Conservation (phyloP, 495 filamentous ascomycete species). For the Annulohypoxylon maeteangense region DNA sequence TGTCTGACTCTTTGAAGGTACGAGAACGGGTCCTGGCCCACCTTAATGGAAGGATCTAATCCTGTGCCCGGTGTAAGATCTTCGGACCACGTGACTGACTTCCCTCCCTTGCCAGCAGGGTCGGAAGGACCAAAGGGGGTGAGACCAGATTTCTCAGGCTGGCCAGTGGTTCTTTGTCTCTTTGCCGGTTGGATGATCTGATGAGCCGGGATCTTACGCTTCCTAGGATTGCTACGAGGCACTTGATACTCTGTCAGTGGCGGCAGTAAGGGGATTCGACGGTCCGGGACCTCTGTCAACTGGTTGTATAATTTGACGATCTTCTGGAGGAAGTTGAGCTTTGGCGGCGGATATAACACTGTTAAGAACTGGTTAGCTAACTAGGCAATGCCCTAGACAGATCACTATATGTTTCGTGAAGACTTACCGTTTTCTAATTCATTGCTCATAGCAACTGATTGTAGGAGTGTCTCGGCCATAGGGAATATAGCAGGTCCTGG, state of each 20-base stretch:
- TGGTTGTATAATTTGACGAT: conserved; percentile 7
- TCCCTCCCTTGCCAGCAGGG: neutral
- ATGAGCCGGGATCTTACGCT: conserved; percentile 45
- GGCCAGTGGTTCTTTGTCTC: neutral
- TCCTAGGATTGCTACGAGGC: conserved; percentile 43
- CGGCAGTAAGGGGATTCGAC: conserved; percentile 37
- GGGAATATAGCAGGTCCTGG: conserved; percentile 47
- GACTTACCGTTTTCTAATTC: conserved; percentile 39
- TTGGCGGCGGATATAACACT: conserved; percentile 23
- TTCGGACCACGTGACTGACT: neutral
- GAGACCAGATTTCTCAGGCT: neutral
- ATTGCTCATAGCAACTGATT: conserved; percentile 35
- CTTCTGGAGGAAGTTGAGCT: conserved; percentile 1
- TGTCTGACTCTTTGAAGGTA: neutral
- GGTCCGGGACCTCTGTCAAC: neutral
- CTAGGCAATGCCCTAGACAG: too few relatives aligned
- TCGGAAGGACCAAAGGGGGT: neutral
- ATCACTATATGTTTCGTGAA: too few relatives aligned
- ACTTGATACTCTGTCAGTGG: conserved; percentile 9
- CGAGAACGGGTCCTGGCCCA: too few relatives aligned
- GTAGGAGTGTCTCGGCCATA: conserved; percentile 46
- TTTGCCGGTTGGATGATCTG: neutral
- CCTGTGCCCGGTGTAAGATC: neutral
- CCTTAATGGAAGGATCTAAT: neutral
- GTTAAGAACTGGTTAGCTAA: neutral